Conservation (phyloP, 2,329 filamentous ascomycete genomes). For the Phyllosticta capitalensis region DNA sequence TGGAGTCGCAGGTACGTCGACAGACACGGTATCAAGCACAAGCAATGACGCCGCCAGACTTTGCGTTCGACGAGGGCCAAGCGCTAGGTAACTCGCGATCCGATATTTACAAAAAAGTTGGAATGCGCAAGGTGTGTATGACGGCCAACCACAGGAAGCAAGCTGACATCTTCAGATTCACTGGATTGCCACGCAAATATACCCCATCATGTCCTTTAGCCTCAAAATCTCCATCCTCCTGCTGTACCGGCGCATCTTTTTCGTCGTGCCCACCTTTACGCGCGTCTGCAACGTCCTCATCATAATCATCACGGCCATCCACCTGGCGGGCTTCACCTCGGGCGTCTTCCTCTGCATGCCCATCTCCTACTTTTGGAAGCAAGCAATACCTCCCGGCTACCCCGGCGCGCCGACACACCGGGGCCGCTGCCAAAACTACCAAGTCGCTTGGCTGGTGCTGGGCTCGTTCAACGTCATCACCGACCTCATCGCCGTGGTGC, state of each 20-base stretch:
- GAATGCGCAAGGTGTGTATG: background rate
- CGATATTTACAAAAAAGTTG: background rate
- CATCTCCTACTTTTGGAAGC: background rate
- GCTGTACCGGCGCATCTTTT: constrained; percentile 2
- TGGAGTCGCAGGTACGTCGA: background rate
- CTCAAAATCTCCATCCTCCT: background rate
- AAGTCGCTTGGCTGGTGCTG: background rate
- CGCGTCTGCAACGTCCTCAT: background rate
- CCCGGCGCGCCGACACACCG: background rate
- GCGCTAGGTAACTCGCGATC: background rate
- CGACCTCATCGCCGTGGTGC: background rate
- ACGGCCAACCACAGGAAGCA: background rate
- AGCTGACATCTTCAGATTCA: background rate
- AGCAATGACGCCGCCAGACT: background rate
- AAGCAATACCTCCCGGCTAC: background rate
- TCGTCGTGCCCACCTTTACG: background rate
- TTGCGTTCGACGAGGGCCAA: background rate
- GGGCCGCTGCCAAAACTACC: background rate
- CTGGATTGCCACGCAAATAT: background rate
- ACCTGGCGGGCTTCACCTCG: background rate
- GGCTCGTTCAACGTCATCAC: background rate
- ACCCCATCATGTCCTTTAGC: background rate
- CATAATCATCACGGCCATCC: background rate
- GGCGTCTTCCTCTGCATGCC: background rate
- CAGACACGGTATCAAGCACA: background rate